A percentile compares a stretch with the other conserved stretches of the same genome.
These are phyloP conservation scores for Orobanche coerulescens DNA, from an alignment of 257 asterid species.

Conservation along the genomic window DNA sequence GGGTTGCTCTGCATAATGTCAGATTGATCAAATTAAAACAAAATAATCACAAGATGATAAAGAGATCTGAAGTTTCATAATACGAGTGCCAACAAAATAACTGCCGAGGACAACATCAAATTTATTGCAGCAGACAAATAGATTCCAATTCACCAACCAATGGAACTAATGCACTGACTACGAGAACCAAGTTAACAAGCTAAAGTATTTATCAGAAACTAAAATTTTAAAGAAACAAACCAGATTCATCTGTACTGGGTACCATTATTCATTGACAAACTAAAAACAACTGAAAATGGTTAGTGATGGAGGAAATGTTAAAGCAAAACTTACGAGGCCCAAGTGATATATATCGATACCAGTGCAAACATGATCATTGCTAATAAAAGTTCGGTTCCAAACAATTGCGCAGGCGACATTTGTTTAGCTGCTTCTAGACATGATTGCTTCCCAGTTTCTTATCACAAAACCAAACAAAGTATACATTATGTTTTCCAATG, in stretches of 20 bases:
- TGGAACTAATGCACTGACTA: background rate
- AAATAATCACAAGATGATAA: background rate
- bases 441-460: background rate
- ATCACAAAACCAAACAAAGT: background rate
- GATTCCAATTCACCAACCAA: background rate
- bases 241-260: background rate
- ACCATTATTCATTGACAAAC: background rate
- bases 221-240: constrained; percentile 2
- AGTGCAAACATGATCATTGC: background rate
- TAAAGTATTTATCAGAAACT: background rate
- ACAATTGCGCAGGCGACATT: background rate
- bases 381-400: background rate
- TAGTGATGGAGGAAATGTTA: background rate
- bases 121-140: constrained; percentile 1
- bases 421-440: background rate
- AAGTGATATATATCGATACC: background rate
- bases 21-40: constrained; percentile 7
- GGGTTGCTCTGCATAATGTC: constrained; percentile 74
- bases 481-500: background rate
- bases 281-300: background rate
- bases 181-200: background rate
- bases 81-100: background rate
- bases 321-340: background rate
- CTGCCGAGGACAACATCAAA: background rate
- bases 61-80: background rate